Conservation (phyloP, 2,329 filamentous ascomycete genomes). For the Cadophora sp. region DNA sequence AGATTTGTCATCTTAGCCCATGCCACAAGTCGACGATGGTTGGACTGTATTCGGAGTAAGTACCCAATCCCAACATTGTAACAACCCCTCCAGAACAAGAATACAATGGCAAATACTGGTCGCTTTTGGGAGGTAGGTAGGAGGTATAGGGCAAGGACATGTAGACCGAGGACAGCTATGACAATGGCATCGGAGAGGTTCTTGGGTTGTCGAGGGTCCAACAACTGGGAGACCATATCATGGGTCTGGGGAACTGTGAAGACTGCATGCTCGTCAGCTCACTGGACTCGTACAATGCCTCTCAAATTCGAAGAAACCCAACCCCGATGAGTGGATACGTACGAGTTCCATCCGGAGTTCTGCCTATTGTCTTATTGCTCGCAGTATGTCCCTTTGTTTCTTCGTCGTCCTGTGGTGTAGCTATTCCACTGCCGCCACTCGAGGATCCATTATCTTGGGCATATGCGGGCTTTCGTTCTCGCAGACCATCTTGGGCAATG, state of each 20-base stretch:
- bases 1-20: constrained; percentile 88
- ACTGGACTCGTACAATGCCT: neutral
- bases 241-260: constrained; percentile 96
- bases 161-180: constrained; percentile 75
- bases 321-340: constrained; percentile 47
- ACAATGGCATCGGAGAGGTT: constrained; percentile 87
- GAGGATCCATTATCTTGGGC: constrained; percentile 24
- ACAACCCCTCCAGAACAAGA: constrained; percentile 88
- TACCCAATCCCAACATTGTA: constrained; percentile 96
- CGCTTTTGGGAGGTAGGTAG: constrained; percentile 74
- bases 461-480: constrained; percentile 35
- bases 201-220: constrained; percentile 94
- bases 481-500: constrained; percentile 32
- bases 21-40: constrained; percentile 81
- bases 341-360: constrained; percentile 91
- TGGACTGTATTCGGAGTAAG: constrained; percentile 87
- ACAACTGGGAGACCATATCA: constrained; percentile 98
- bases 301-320: neutral
- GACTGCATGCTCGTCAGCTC: constrained; percentile 59
- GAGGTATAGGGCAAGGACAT: constrained; percentile 75
- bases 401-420: constrained; percentile 26
- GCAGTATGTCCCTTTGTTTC: constrained; percentile 56
- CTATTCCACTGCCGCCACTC: constrained; percentile 23
- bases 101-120: constrained; percentile 81
- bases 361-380: constrained; percentile 78